Base-by-base conservation (phyloP, 495 filamentous ascomycete genomes). In the Penicillium salamii region DNA sequence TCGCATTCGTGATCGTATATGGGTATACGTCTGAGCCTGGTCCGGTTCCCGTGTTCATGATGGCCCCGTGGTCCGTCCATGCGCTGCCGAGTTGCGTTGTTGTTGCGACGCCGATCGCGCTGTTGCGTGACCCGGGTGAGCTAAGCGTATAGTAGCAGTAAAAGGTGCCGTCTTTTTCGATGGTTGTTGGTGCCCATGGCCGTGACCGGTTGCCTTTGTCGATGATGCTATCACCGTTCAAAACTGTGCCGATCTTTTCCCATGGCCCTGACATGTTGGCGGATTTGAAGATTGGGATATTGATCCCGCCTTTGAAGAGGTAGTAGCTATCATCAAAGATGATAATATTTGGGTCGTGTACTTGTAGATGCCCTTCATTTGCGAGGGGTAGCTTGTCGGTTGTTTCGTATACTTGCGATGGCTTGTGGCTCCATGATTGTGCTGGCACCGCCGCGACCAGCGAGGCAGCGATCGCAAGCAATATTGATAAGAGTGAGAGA, bases 61-160 rank as follows among this genome's bases (percentile, higher is more conserved):
- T 67, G 0, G 75, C 62, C 1, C 73, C 75, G 39, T 74, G 71
- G 41, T 78, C 75, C 0, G 67, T 78, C 79, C 87, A 91, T 1
- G 73, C 66, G 3, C 77, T 78, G 0, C 65, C 58, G 41, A 89
- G 57, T 9, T 65, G 76, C 1, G 72, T 62, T 0, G 80, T 82
- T 1, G 80, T 85, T n/a, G 87, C 89, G 21, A 89, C 70, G 13
- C 86, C 87, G 47, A 90, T 88, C 20, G 83, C 80, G 15, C 79
- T 83, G 57, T 77, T 67, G 43, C 85, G 82, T 3, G 71, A 78
- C 11, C 88, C 86, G 41, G 79, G 80, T 20, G 71, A 66, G 55
- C 76, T 81, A 35, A 90, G 76, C 0, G 83, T 72, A 67, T 91
- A 92, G 71, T 84, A 90, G 47, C 87, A 78, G 62, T 87, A 85